Base-by-base conservation (phyloP, 2,329 filamentous ascomycete species). In the Colletotrichum scovillei region DNA sequence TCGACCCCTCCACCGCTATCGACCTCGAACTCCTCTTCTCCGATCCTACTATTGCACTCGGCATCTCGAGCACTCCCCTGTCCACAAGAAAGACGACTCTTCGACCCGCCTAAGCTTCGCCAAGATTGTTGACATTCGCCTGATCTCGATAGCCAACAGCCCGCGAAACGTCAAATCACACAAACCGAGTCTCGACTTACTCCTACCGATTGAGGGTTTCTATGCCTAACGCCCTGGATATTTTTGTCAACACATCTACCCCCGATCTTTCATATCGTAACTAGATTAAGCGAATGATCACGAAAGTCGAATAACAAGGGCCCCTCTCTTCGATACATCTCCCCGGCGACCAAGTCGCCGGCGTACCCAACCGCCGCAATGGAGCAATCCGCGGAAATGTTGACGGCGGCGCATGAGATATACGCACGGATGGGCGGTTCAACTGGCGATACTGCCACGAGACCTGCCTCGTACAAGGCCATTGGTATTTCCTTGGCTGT, bases 401-500 rank as follows among this genome's bases (percentile, higher is more conserved):
- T 75, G 26, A 64, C 59, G 22, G 63, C 72, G 63, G 72, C 72
- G 9, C 58, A 75, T 63, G 67, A 68, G 35, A 71, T 74, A 6
- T 75, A 75, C 26, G 63, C 74, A 22, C 74, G 74, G 53, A 73
- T 73, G 68, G 72, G 72, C 38, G 72, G 63, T 14, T 62, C 69
- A 12, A 62, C 71, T 3, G 67, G 63, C 5, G 49, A 69, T 11
- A 75, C 76, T 52, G 77, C 77, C 64, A 75, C 80, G 14, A 83
- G 88, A 30, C 89, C 89, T 0, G 78, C 85, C 8, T 83, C 85
- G 71, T 98, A 94, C 88, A 98, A 98, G 81, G 90, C 92, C 30
- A 90, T 98, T 76, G 97, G 97, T 68, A 94, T 99, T 75, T 88
- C 91, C 26, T 87, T 99, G 46, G 97, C 97, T 19, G 89, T 98